A percentile compares a stretch with the other conserved stretches of the same genome.
These are phyloP conservation scores for Phlegmacium glaucopus DNA, from an alignment of 768 basidiomycete species.

Conservation along the genomic window DNA sequence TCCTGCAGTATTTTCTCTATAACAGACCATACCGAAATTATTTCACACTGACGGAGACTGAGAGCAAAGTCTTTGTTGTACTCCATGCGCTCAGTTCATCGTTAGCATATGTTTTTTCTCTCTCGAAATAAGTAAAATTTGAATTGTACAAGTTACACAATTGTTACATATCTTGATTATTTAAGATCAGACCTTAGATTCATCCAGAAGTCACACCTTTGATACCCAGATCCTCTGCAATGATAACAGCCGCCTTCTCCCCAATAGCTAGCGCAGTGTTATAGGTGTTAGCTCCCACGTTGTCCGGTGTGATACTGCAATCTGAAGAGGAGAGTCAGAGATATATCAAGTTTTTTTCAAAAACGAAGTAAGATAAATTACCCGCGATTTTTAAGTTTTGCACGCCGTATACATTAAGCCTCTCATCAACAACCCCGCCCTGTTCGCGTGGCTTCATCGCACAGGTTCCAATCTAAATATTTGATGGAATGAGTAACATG, in stretches of 20 bases:
- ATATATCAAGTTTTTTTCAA: no score
- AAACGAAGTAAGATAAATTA: conserved; percentile 7
- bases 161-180: no score
- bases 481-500: background rate
- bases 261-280: conserved; percentile 41
- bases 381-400: conserved; percentile 26
- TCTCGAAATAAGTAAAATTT: no score
- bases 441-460: conserved; percentile 26
- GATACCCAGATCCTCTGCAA: conserved; percentile 42
- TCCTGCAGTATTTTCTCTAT: no score
- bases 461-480: conserved; percentile 19
- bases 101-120: no score
- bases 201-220: no score
- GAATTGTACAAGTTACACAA: no score
- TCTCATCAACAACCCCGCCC: conserved; percentile 24
- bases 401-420: conserved; percentile 29
- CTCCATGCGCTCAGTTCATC: no score
- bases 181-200: no score
- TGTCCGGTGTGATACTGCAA: conserved; percentile 25
- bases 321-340: conserved; percentile 11
- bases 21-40: no score
- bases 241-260: conserved; percentile 56
- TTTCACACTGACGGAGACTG: no score
- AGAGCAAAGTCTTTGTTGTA: no score
- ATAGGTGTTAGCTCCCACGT: conserved; percentile 35